Evolutionary conservation across 495 filamentous ascomycete species (phyloP).

Genomic region (Corynascus novoguineensis): DNA sequence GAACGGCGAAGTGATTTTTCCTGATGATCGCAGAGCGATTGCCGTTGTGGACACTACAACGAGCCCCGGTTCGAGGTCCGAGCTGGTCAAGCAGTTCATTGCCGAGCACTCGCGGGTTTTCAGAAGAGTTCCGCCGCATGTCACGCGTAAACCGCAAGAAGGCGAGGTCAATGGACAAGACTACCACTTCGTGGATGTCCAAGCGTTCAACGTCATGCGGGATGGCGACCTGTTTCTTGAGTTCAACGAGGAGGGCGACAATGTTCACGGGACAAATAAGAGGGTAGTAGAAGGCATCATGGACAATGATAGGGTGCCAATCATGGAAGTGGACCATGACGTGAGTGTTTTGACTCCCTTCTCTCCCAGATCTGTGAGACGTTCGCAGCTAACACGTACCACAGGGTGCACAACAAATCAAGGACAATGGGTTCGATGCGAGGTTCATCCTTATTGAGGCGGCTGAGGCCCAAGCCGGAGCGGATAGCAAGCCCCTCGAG

Average conservation of each 20-base stretch:
- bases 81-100: conserved; percentile 36
- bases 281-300: conserved; percentile 41
- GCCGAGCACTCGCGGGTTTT: conserved; percentile 40
- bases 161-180: conserved; percentile 42
- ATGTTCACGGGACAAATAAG: conserved; percentile 43
- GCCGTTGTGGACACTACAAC: conserved; percentile 42
- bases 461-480: conserved; percentile 55
- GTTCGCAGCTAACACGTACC: conserved; percentile 6
- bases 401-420: conserved; percentile 68
- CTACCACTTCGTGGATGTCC: conserved; percentile 44
- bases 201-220: conserved; percentile 45
- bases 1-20: conserved; percentile 29
- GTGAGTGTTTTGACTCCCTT: conserved; percentile 25
- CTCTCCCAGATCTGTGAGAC: background rate
- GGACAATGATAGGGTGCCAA: conserved; percentile 43
- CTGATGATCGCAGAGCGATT: conserved; percentile 40
- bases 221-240: conserved; percentile 50
- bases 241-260: conserved; percentile 39
- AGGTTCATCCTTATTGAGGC: conserved; percentile 66
- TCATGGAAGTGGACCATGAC: conserved; percentile 55
- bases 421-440: conserved; percentile 61
- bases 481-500: conserved; percentile 54
- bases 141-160: conserved; percentile 39
- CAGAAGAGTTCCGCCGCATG: conserved; percentile 34
- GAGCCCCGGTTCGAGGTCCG: conserved; percentile 28